Evolutionary conservation across 2,329 filamentous ascomycete species (phyloP), one percentile per base, ranked within the genome.

Genomic region (Balansia obtecta): DNA sequence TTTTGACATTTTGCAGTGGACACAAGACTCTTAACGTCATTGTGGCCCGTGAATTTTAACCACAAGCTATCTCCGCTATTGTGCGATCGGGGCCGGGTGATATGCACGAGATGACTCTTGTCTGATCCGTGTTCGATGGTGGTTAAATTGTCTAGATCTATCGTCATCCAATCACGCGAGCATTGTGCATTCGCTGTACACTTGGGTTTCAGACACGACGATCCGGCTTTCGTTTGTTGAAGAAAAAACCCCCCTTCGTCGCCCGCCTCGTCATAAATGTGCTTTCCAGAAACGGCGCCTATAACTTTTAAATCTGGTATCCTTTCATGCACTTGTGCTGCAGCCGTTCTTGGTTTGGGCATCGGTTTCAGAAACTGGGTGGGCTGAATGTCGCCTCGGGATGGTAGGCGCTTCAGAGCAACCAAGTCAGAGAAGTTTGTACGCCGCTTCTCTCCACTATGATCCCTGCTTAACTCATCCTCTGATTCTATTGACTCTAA

Each of bases 401-500:
- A 49, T 30, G 41, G 13, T 22, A 10, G 37, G 12, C 9, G 22
- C 33, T 45, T 52, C 15, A 11, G 32, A 33, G 7, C 50, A 37
- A 11, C 10, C 37, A 22, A 18, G 9, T 58, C 32, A 4, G 45
- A 47, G 16, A 56, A 51, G 27, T 56, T 57, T 38, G 43, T 44
- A 22, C 56, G n/a, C 15, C 57, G 42, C 49, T 55, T 16, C 48
- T 55, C 32, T 56, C 56, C 12, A 32, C 43, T 16, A 15, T 32
- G 10, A n/a, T 15, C 15, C 45, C 30, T 49, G 30, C 49, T 55
- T 12, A 68, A 55, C 52, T 68, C 64, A 46, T 68, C 65, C 30
- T 63, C 63, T 1, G 59, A 64, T 1, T 60, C 53, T 16, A 56
- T 53, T 2, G 53, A 44, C 22, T 60, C 54, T 11, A 37, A 40